These are phyloP conservation scores for Colletotrichum incanum DNA, from an alignment of 2,329 filamentous ascomycete species.

Conservation along the genomic window DNA sequence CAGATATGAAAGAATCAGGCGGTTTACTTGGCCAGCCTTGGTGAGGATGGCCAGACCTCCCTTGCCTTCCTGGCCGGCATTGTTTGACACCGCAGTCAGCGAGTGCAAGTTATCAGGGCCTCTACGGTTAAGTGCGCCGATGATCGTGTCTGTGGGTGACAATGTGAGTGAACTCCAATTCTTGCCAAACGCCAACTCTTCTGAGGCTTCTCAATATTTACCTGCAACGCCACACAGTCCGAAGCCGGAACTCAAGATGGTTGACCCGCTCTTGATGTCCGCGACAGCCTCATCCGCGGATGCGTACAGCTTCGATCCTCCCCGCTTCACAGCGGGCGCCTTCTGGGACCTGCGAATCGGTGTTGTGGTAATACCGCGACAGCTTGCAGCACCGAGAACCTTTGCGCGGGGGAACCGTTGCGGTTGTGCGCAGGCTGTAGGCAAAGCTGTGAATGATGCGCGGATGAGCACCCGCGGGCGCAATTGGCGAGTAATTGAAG, in stretches of 20 bases:
- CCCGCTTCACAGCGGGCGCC: conserved; percentile 46
- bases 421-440: conserved; percentile 29
- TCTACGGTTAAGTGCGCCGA: conserved; percentile 75
- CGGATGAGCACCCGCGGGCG: conserved; percentile 38
- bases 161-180: not conserved
- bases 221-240: conserved; percentile 85
- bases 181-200: not conserved
- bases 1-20: conserved; percentile 82
- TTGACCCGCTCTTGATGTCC: conserved; percentile 79
- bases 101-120: conserved; percentile 74
- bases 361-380: conserved; percentile 35
- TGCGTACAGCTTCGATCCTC: conserved; percentile 64
- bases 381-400: conserved; percentile 15
- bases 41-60: conserved; percentile 80
- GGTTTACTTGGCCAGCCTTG: conserved; percentile 78
- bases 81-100: conserved; percentile 85
- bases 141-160: conserved; percentile 73
- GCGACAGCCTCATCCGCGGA: conserved; percentile 79
- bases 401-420: conserved; percentile 37
- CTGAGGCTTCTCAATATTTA: conserved; percentile 53
- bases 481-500: conserved; percentile 33
- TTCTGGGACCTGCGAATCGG: conserved; percentile 25
- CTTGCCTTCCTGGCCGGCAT: conserved; percentile 79
- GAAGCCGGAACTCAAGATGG: conserved; percentile 83
- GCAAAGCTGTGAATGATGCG: conserved; percentile 18